Evolutionary conservation across 805 yeast genomes (phyloP).

Genomic region (Candida incommunis): DNA sequence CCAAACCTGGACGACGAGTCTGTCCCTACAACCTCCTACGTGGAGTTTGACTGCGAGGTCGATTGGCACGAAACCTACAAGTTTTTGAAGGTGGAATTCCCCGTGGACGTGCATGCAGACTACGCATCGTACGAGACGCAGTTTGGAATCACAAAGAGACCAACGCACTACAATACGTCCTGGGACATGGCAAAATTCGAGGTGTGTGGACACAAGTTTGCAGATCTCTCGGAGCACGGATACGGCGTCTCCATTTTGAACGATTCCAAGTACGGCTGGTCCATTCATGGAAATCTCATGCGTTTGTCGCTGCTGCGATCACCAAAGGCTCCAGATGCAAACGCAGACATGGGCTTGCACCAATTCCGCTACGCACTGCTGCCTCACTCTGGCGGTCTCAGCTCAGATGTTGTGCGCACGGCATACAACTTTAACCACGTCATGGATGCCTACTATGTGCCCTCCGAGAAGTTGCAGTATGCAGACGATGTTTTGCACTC

Average conservation of each 20-base stretch:
- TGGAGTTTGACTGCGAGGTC: slow-evolving; percentile 46
- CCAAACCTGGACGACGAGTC: slow-evolving; percentile 11
- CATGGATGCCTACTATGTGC: slow-evolving; percentile 2
- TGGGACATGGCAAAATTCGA: slow-evolving; percentile 98
- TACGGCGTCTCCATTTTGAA: slow-evolving; percentile 82
- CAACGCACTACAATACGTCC: slow-evolving; percentile 86
- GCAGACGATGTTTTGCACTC: slow-evolving; percentile 19
- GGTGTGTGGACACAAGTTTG: slow-evolving; percentile 87
- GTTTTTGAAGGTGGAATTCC: slow-evolving; percentile 89
- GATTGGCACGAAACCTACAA: slow-evolving; percentile 82
- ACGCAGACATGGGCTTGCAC: slow-evolving; percentile 89
- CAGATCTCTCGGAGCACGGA: slow-evolving; percentile 73
- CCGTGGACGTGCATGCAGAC: slow-evolving; percentile 67
- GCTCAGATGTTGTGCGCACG: slow-evolving; percentile 49
- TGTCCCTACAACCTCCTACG: slow-evolving; percentile 23
- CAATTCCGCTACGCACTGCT: slow-evolving; percentile 66
- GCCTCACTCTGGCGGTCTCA: slow-evolving; percentile 66
- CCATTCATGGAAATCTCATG: slow-evolving; percentile 86
- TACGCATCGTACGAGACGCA: slow-evolving; percentile 85
- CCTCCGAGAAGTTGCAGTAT: slow-evolving; percentile 5
- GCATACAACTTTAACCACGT: slow-evolving; percentile 69
- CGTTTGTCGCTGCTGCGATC: slow-evolving; percentile 76
- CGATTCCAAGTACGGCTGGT: slow-evolving; percentile 80
- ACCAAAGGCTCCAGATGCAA: slow-evolving; percentile 88
- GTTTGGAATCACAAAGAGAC: slow-evolving; percentile 80